phyloP scores from a whole-genome alignment of 2,329 filamentous ascomycete species.

The Fusarium chlamydosporum region DNA sequence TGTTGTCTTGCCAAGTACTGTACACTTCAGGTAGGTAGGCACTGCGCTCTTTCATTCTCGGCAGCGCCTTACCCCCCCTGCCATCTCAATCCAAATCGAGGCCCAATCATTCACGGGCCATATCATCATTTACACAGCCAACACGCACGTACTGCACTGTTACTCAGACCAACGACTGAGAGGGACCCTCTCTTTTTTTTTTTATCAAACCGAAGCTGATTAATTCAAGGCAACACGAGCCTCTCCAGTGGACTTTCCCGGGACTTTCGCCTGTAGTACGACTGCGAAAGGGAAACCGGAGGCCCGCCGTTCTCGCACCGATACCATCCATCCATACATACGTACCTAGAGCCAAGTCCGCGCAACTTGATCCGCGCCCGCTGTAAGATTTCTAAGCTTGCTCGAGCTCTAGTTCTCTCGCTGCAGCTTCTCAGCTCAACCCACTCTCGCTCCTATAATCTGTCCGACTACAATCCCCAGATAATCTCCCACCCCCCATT shows the following conservation, averaged over 20 bases:
- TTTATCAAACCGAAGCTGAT: constrained; percentile 45
- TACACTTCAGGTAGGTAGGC: constrained; percentile 39
- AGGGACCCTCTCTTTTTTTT: constrained; percentile 39
- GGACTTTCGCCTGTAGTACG: constrained; percentile 26
- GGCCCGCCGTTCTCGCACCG: constrained; percentile 29
- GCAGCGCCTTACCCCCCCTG: constrained; percentile 42
- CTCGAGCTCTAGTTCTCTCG: constrained; percentile 42
- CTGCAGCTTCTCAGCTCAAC: constrained; percentile 44
- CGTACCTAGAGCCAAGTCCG: constrained; percentile 34
- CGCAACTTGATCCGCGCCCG: constrained; percentile 48
- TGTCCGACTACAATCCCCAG: constrained; percentile 46
- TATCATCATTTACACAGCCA: constrained; percentile 45
- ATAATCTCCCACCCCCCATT: constrained; percentile 46
- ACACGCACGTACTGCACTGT: constrained; percentile 37
- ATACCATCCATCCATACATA: neutral
- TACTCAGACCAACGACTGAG: constrained; percentile 26
- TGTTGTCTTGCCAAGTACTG: constrained; percentile 38
- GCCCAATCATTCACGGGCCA: constrained; percentile 43
- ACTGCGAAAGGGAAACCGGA: constrained; percentile 32
- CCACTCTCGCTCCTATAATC: constrained; percentile 40
- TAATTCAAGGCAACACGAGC: constrained; percentile 42
- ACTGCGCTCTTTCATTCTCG: constrained; percentile 41
- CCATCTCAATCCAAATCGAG: constrained; percentile 35
- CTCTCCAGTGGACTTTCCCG: constrained; percentile 30
- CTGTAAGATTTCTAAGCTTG: constrained; percentile 44